phyloP scores from a whole-genome alignment of 495 filamentous ascomycete species.

The Penicillium cataractarum region DNA sequence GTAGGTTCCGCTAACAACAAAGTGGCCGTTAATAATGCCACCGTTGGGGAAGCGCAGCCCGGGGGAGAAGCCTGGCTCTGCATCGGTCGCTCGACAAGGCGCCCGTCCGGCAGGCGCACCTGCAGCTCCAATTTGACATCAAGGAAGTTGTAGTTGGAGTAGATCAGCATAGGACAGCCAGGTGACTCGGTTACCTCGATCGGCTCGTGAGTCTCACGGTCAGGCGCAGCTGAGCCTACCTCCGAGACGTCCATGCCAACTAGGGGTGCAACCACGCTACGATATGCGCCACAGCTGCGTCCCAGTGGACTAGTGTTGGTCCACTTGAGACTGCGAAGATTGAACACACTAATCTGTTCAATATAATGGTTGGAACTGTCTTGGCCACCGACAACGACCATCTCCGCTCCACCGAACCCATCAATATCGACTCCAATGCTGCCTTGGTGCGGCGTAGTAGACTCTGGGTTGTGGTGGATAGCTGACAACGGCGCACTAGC shows the following conservation, averaged over 20 bases:
- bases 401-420: constrained; percentile 89
- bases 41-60: constrained; percentile 95
- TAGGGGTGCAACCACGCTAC: constrained; percentile 89
- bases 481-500: constrained; percentile 80
- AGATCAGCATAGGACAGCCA: constrained; percentile 89
- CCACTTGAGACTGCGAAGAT: constrained; percentile 95
- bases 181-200: constrained; percentile 50
- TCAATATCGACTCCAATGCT: constrained; percentile 84
- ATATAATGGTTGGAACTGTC: constrained; percentile 98
- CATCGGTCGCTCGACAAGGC: constrained; percentile 86
- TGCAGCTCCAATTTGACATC: constrained; percentile 96
- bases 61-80: constrained; percentile 83
- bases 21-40: constrained; percentile 89
- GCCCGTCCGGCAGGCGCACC: constrained; percentile 81
- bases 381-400: constrained; percentile 96
- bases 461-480: constrained; percentile 84
- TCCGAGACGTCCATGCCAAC: constrained; percentile 67
- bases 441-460: constrained; percentile 78
- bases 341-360: constrained; percentile 97
- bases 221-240: constrained; percentile 61
- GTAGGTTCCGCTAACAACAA: constrained; percentile 96
- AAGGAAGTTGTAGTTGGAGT: constrained; percentile 98
- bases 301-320: constrained; percentile 81
- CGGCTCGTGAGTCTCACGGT: constrained; percentile 42
- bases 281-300: constrained; percentile 91